Evolutionary conservation across 345 rosid genomes (phyloP), one percentile per base, ranked within the genome.

Genomic region (Corchorus olitorius): DNA sequence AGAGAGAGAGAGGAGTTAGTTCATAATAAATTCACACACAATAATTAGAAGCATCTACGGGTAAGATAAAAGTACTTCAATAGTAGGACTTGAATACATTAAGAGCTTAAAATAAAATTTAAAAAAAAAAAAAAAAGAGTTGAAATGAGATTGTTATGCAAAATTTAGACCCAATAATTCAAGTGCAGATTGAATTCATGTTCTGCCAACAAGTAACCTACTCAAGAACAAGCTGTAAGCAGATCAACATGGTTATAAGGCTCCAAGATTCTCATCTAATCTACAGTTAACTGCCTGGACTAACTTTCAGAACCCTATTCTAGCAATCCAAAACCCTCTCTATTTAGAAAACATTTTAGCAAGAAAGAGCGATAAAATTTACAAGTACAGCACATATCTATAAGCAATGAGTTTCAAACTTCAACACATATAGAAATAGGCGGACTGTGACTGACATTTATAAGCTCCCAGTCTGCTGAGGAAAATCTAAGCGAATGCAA

Each of bases 81-180:
- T 27, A 34, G 14, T 1, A 71, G 64, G 39, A 37, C 50, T 39
- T 3, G 34, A 50, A 54, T 22, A 49, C 1, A 33, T 34, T 49
- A 48, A 61, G 60, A 27, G 69, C 49, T 61, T 5, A 41, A 69
- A 33, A 50, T 8, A 15, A 2, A n/a, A n/a, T n/a, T n/a, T n/a
- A n/a, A n/a, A n/a, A n/a, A n/a, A n/a, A n/a, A n/a, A n/a, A n/a
- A n/a, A n/a, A n/a, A 8, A 50, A 50, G 22, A 52, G 43, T 43
- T 16, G 16, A 69, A 34, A 50, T 15, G 19, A 34, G 34, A 43
- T 33, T 27, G 43, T 49, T 8, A 12, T 4, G 20, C 8, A 19
- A 50, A 69, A 34, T 35, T 34, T 22, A 33, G 73, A 69, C 73
- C 45, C 60, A 69, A 50, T 66, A 46, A 46, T 12, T 45, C n/a